Base-by-base conservation (phyloP, 176 grass and related monocot genomes). In the Melocanna baccifera region DNA sequence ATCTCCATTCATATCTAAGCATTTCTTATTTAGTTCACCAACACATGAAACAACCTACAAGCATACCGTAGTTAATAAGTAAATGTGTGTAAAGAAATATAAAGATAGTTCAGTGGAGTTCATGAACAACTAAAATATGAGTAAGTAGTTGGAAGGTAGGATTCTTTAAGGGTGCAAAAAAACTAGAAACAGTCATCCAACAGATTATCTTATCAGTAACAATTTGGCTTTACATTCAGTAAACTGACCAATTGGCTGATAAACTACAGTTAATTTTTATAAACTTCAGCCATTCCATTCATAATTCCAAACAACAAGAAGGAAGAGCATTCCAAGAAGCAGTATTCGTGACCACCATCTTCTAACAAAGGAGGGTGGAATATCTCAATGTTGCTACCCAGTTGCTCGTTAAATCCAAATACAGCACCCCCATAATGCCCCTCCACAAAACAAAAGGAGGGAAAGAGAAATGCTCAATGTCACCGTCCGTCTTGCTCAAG, bases 1-100 rank as follows among this genome's bases (percentile, higher is more conserved):
- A 73, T 23, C 26, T 18, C 69, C 69, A 83, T 48, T 55, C 69
- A 32, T 63, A 64, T 80, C 32, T 55, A 78, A 78, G 39, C 9
- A 86, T 19, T 45, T 45, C 32, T 47, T 45, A 7, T 83, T 41
- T 45, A 30, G 19, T 45, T 83, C 51, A 83, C n/a, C 20, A 71
- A 61, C n/a, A 83, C 70, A 56, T 22, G 11, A 42, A 36, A 32
- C 68, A 56, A 42, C 40, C 59, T 48, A 59, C 34, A 80, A 34
- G 34, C 41, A 66, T 53, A 52, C 41, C 26, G 40, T 62, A 80
- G 50, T 61, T 65, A 50, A 25, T 53, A 28, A n/a, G 39, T 61
- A 72, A 39, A 41, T 41, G 42, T 53, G 57, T 26, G 4, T 9
- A 68, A 55, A 57, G 11, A 69, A 69, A 71, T 71, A n/a, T 25